Evolutionary conservation across 768 basidiomycete species (phyloP), one percentile per base, ranked within the genome.

Genomic region (Boletus sp.): DNA sequence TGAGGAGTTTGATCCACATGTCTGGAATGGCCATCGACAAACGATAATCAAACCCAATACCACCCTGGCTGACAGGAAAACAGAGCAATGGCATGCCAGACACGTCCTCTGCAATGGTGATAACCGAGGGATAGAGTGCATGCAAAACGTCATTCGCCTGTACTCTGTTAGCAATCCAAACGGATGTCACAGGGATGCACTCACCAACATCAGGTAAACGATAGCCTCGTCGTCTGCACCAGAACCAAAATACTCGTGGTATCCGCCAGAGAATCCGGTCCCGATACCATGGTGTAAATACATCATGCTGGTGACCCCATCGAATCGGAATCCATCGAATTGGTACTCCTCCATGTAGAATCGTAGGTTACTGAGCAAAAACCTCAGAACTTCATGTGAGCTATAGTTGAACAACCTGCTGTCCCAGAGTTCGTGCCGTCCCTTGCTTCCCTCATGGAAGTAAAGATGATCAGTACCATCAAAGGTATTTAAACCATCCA

Each of bases 301-400:
- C 93, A 99, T 95, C 96, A 98, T 98, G 67, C 93, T 95, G 4
- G 97, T 99, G 45, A 99, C 97, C 27, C 97, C 97, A 61, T 99
- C 97, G 68, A 99, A 99, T 40, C 97, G 78, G 83, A 98, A 99
- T 11, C 97, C 97, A 64, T 98, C 97, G 69, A 99, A 98, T 62
- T 82, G 82, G 73, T 90, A 99, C 66, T 92, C 90, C 55, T 99
- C 96, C 72, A 98, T 83, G 77, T 87, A 99, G 78, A 87, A 99
- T 21, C 96, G 84, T 43, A 98, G 74, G 70, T 99, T 99, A 69
- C 93, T 95, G 60, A 98, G 75, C 52, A 99, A 76, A 80, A 99
- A 99, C 23, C 97, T 81, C 32, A 98, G 71, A 32, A 98, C 97
- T 72, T 99, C 97, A 67, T 98, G 93, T 49, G 81, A 80, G 17